Conservation (phyloP, 768 basidiomycete species). For the Candolleomyces eurysporus region DNA sequence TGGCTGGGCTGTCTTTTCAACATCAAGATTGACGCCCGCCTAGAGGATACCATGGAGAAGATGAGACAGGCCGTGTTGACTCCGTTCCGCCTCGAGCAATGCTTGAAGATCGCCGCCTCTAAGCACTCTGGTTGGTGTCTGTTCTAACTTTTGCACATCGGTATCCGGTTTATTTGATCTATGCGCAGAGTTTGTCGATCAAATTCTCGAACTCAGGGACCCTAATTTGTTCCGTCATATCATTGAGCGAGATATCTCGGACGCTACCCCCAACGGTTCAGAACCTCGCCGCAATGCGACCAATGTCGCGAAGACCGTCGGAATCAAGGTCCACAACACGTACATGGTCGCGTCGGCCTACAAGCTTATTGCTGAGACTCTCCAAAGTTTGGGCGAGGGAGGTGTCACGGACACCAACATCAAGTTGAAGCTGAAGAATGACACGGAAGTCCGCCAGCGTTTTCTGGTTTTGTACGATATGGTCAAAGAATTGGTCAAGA, state of each 20-base stretch:
- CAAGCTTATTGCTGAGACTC: slow-evolving; percentile 63
- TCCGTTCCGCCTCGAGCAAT: slow-evolving; percentile 64
- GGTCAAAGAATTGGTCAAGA: slow-evolving; percentile 55
- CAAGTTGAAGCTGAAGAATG: slow-evolving; percentile 50
- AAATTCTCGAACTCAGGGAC: slow-evolving; percentile 67
- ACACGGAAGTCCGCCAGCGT: slow-evolving; percentile 48
- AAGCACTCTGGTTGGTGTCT: slow-evolving; percentile 60
- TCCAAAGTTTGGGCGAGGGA: slow-evolving; percentile 52
- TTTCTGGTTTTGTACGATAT: slow-evolving; percentile 69
- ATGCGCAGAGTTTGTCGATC: slow-evolving; percentile 61
- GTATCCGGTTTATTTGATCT: slow-evolving; percentile 10
- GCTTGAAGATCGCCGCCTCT: slow-evolving; percentile 68
- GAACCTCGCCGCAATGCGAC: slow-evolving; percentile 39
- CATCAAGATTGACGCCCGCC: slow-evolving; percentile 10
- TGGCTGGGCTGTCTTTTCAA: slow-evolving; percentile 4
- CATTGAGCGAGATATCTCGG: slow-evolving; percentile 60
- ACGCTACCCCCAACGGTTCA: slow-evolving; percentile 28
- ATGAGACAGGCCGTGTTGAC: slow-evolving; percentile 57
- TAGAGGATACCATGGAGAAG: slow-evolving; percentile 67
- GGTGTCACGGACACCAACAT: slow-evolving; percentile 55
- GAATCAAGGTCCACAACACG: slow-evolving; percentile 77
- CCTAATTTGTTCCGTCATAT: slow-evolving; percentile 57
- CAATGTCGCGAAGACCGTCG: slow-evolving; percentile 55
- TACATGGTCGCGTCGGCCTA: slow-evolving; percentile 84
- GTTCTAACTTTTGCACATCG: not conserved